Evolutionary conservation across 768 basidiomycete species (phyloP), one percentile per base, ranked within the genome.

Genomic region (Macrolepiota fuliginosa): DNA sequence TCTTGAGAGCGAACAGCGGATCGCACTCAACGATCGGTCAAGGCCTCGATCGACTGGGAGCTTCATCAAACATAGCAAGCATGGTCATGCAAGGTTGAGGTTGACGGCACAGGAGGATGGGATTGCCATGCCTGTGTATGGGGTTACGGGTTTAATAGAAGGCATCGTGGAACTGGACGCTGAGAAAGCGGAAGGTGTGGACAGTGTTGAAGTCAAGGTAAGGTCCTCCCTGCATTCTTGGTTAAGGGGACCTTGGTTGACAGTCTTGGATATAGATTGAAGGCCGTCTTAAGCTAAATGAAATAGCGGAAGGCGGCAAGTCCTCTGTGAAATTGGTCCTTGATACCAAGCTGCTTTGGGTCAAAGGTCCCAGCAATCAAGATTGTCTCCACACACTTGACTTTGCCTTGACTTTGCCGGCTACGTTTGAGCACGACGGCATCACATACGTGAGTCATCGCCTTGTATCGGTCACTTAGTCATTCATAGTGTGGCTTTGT

Each of bases 301-400:
- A 90, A 68, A 77, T 89, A 24, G 89, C 83, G 3, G 89, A 84
- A 62, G 85, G 84, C n/a, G 90, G 90, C 12, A 77, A 80, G 6
- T 76, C 81, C 22, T 77, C 79, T 22, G 76, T 76, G 27, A 81
- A 75, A 45, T 65, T 91, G 2, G 86, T 83, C 65, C 72, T 83
- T 47, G 80, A 81, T 62, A 82, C 78, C 9, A 71, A 73, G 25
- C 69, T 82, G 19, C 76, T 92, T 22, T 92, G 88, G 89, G 75
- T 74, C 60, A 86, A 81, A 66, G 79, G 81, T 61, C 64, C 71
- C 40, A 69, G 63, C 29, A 76, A 75, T 56, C 47, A 68, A 5
- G 70, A 72, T 3, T 91, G 89, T 66, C 87, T 90, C 1, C 59
- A 70, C 6, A 76, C 75, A 1, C 68, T 90, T 15, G 70, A 72